phyloP scores from a whole-genome alignment of 768 basidiomycete genomes.

The Hemileccinum impolitum region DNA sequence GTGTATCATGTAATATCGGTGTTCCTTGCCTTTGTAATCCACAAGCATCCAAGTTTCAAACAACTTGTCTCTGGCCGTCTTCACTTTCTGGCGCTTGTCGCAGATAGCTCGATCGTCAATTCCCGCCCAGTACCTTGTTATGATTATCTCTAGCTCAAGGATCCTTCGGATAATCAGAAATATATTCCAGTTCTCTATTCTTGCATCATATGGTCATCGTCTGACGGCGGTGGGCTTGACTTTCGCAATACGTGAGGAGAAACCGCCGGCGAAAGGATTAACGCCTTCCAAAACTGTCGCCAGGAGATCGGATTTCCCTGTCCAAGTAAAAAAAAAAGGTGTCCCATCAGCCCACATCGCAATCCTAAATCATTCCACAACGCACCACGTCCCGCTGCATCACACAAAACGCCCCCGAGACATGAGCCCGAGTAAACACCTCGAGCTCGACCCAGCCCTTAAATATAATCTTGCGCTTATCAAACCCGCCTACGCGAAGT shows the following conservation, averaged over 20 bases:
- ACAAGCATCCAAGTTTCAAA: conserved; percentile 1
- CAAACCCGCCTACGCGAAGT: conserved; percentile 66
- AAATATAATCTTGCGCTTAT: conserved; percentile 58
- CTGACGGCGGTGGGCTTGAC: not conserved
- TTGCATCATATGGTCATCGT: not conserved
- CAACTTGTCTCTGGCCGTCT: too few relatives aligned
- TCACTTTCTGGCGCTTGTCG: too few relatives aligned
- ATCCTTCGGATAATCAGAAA: not conserved
- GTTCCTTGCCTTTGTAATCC: conserved; percentile 15
- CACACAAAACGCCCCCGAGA: conserved; percentile 60
- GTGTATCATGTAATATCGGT: conserved; percentile 28
- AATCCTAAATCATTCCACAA: conserved; percentile 7
- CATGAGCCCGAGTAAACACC: conserved; percentile 46
- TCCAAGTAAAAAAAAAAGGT: not conserved
- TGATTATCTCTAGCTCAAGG: too few relatives aligned
- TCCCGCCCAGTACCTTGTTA: too few relatives aligned
- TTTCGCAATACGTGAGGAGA: conserved; percentile 53
- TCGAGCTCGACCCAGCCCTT: conserved; percentile 79
- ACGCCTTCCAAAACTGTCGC: conserved; percentile 69
- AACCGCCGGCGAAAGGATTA: conserved; percentile 50
- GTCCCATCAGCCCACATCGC: not conserved
- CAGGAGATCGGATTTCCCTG: conserved; percentile 79
- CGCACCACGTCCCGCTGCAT: conserved; percentile 68
- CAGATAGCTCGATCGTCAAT: too few relatives aligned
- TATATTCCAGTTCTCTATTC: not conserved